Evolutionary conservation across 2,329 filamentous ascomycete species (phyloP).

Genomic region (Dothideomycetidae sp.): DNA sequence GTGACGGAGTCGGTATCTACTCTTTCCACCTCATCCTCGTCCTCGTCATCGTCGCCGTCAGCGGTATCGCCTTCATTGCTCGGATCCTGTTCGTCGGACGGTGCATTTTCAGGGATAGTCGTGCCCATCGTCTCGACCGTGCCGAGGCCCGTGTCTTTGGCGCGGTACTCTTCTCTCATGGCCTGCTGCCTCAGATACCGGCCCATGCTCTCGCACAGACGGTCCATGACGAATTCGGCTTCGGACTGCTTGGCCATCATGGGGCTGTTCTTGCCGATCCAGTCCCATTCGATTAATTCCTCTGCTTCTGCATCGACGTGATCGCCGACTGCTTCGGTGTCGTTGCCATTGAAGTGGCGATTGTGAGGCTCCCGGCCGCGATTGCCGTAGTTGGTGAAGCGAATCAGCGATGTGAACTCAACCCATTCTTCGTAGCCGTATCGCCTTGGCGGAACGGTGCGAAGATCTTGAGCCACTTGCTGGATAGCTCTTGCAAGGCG

Average conservation of each 20-base stretch:
- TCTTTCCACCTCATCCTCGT: neutral
- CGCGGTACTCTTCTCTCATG: neutral
- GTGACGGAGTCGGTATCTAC: no score
- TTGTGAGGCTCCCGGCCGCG: neutral
- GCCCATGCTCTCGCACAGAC: conserved; percentile 49
- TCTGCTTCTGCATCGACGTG: conserved; percentile 38
- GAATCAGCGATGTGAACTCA: conserved; percentile 63
- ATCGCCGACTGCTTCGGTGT: conserved; percentile 2
- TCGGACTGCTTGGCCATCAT: conserved; percentile 50
- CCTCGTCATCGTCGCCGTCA: neutral
- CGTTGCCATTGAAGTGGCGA: conserved; percentile 14
- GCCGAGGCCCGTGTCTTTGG: conserved; percentile 6
- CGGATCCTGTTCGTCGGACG: no score
- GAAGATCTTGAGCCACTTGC: conserved; percentile 49
- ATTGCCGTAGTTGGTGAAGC: conserved; percentile 30
- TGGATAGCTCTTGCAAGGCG: conserved; percentile 57
- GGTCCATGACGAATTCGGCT: conserved; percentile 52
- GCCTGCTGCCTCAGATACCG: conserved; percentile 26
- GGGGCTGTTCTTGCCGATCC: conserved; percentile 55
- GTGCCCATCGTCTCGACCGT: conserved; percentile 3
- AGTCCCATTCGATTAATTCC: conserved; percentile 53
- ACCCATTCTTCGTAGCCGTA: conserved; percentile 82
- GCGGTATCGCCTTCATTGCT: neutral
- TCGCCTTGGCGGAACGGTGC: conserved; percentile 41
- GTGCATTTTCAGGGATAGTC: no score